phyloP scores from a whole-genome alignment of 306 rosid genomes.

The Rosa chinensis region DNA sequence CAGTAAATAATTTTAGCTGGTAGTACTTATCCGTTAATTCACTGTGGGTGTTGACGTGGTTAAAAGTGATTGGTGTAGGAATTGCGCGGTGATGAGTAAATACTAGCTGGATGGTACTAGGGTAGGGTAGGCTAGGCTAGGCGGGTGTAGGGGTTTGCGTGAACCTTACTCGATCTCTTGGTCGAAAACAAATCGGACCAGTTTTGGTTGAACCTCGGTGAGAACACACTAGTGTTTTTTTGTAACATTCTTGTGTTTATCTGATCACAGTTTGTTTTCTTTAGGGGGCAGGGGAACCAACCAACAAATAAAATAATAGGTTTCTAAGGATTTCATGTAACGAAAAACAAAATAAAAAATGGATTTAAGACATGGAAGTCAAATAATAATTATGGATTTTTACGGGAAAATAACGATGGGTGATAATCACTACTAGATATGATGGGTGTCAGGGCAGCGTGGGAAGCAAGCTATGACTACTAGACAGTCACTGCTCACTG shows the following conservation, averaged over 20 bases:
- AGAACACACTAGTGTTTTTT: too few relatives aligned
- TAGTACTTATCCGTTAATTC: not conserved
- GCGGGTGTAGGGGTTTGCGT: not conserved
- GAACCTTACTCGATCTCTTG: not conserved
- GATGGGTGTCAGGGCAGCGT: conserved; percentile 42
- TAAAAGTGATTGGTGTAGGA: not conserved
- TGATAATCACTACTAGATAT: not conserved
- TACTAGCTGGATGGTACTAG: not conserved
- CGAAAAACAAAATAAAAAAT: too few relatives aligned
- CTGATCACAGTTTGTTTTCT: too few relatives aligned
- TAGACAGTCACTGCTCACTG: not conserved
- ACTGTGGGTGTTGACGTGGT: not conserved
- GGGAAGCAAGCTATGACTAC: conserved; percentile 28
- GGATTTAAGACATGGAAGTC: not conserved
- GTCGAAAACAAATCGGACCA: not conserved
- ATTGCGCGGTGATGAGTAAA: not conserved
- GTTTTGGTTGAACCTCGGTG: too few relatives aligned
- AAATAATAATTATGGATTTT: not conserved
- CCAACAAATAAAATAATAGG: too few relatives aligned
- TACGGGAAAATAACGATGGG: not conserved
- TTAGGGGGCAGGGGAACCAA: too few relatives aligned
- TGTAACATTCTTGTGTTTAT: too few relatives aligned
- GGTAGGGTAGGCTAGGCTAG: not conserved
- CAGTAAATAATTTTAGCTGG: not conserved
- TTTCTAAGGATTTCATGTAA: too few relatives aligned